Evolutionary conservation across 169 alveolate species (phyloP), one percentile per base, ranked within the genome.

Genomic region (Miamiensis avidus): DNA sequence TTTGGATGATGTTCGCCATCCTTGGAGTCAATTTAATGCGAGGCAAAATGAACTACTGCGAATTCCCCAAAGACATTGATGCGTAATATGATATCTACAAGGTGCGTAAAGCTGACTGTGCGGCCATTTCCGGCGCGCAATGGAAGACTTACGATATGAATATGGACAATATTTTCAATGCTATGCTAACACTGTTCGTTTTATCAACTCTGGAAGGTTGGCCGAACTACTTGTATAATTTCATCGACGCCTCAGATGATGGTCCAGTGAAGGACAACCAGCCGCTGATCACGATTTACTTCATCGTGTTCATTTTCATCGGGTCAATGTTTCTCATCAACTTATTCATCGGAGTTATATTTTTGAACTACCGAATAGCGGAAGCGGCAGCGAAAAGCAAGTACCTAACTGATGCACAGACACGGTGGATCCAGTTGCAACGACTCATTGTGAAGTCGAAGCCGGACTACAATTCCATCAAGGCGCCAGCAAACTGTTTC

Each of bases 201-300:
- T 82, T 95, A n/a, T 91, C 97, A 49, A 94, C 97, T 33, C 81
- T 94, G n/a, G 98, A 96, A 88, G 94, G 88, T 31, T 96, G 98
- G 97, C 95, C 96, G 27, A 87, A 89, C 75, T 84, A 89, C 29
- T 83, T 94, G 89, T 91, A 84, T 88, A 77, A 86, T 75, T 93
- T 89, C 31, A 89, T 92, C 1, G 97, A 94, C 83, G 85, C 91
- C 1, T 29, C 78, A 32, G 95, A 87, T 30, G 69, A 74, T 28
- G 93, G 94, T 16, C 93, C 93, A 26, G 77, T 49, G 15, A 76
- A 81, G 20, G 88, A 91, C 79, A 75, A 85, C 31, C 88, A 87
- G 28, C 94, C 93, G 4, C 78, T 82, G 34, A 87, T 92, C 26
- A 81, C 95, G 25, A 64, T 95, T 74, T 89, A 86, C 30, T 93